Base-by-base conservation (phyloP, 225 moss, liverwort and hornwort genomes). In the Sphagnum tenellum region DNA sequence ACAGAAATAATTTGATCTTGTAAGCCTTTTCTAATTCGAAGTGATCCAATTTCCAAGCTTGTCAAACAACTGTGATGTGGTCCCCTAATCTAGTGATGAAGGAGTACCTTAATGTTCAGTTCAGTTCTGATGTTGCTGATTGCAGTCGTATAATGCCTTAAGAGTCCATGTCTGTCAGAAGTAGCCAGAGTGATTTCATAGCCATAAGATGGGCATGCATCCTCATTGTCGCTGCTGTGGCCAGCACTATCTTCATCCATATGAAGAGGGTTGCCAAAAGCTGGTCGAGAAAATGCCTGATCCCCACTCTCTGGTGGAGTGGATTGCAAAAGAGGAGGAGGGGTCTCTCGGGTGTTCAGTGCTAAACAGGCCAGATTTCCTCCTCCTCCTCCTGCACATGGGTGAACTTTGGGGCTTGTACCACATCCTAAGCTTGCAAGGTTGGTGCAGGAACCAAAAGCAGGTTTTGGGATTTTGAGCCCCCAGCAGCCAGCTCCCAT, bases 121-220 rank as follows among this genome's bases (percentile, higher is more conserved):
- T 86, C 86, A 58, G 87, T 75, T 62, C 78, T 72, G 59, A 81
- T 70, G 63, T 81, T 89, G 63, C 90, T 82, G 58, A 98, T 79
- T 70, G 88, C 89, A 61, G 88, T 74, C 51, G 92, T 98, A 65
- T 92, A 90, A 55, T 88, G 78, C 64, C 87, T 98, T 49, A 98
- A 65, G 66, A 98, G 92, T 62, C 96, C 92, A 65, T 79, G 88
- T 65, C 96, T 90, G 69, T 98, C 96, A 5, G 92, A 83, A 46
- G 92, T 90, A 9, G 96, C 90, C 64, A 98, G 66, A 45, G 90
- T 86, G 13, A 98, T 80, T 80, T 98, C 96, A 59, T 75, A 98
- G 13, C 96, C 96, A 66, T 83, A 80, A 14, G 67, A 29, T 67
- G 76, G 76, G 8, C 67, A 73, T 52, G 73, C 69, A 64, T 66